Evolutionary conservation across 495 filamentous ascomycete species (phyloP), one percentile per base, ranked within the genome.

Genomic region (Oleoguttula mirabilis): DNA sequence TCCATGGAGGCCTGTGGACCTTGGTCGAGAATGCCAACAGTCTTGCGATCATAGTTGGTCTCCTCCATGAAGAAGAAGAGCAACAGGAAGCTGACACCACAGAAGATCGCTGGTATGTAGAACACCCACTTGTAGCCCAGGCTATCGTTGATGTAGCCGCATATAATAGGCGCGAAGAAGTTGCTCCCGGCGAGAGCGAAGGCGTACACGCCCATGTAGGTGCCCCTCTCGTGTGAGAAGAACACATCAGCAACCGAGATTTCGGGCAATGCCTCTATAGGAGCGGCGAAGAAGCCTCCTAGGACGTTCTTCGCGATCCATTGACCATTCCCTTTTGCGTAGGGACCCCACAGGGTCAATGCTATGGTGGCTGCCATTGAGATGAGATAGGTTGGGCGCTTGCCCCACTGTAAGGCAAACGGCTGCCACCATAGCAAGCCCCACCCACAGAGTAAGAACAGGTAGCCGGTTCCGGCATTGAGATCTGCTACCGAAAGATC

Each of bases 141-240:
- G n/a, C 30, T 20, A 30, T 50, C 42, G 34, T 50, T 45, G 35
- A 51, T 45, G 41, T 35, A 51, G 7, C 47, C 47, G 23, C 41
- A 43, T 15, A 51, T 51, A 2, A 51, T 22, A 2, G 47, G 47
- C 19, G 47, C 47, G n/a, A 51, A 45, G 31, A 47, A 41, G 32
- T 44, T 45, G 24, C 21, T 31, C 22, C 42, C 36, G 21, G 30
- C 35, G 19, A 40, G 38, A 15, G 41, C 36, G 30, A 51, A 34
- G 22, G 42, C 42, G 4, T 46, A 51, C n/a, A 51, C 37, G 20
- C 47, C 47, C 47, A 51, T 51, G 16, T 41, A 51, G 21, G 41
- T 44, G 3, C 41, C 47, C 14, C 47, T 17, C 25, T 51, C 47
- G 37, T 51, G 47, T 3, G 35, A 41, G 21, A 45, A 51, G 38